Evolutionary conservation across 169 alveolate genomes (phyloP), one percentile per base, ranked within the genome.

Genomic region (Babesia bigemina): DNA sequence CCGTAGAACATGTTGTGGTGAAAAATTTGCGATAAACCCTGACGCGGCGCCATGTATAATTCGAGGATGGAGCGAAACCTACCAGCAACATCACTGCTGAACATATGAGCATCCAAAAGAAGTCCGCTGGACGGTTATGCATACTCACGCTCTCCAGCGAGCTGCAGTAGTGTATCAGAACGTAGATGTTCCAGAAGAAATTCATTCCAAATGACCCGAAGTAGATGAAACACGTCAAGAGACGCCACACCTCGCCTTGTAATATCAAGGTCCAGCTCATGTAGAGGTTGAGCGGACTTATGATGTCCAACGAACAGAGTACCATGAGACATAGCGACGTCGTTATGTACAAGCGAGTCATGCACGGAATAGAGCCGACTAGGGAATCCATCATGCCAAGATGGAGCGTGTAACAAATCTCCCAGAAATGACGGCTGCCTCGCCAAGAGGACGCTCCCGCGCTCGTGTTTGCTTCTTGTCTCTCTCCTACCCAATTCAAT

Each of bases 131-230:
- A 47, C 89, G 89, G 49, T 92, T 91, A 52, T 88, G 83, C 87
- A 89, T 85, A 21, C 91, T 82, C 3, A 89, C 91, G 66, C 89
- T 88, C 58, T 89, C 93, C 74, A 89, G 58, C 26, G 93, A 89
- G 50, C 93, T 89, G 79, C 93, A 89, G 75, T 89, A 89, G 72
- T 89, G 91, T 33, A 89, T 84, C 83, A 94, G 75, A 56, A 93
- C 97, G 83, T 94, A 94, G 28, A 89, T 91, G 84, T 94, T 94
- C 98, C 98, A 94, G 91, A 94, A 93, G 70, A 94, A 94, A 75
- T 79, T 94, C 63, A 94, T 79, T 17, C 97, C 95, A 50, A 94
- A 94, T 33, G 94, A 91, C 17, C 98, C 98, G 79, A 93, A 94
- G 87, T 91, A 94, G 57, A 93, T 93, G 62, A 94, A 94, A 70